These are phyloP conservation scores for Sonneratia caseolaris DNA, from an alignment of 345 rosid genomes.

Conservation along the genomic window DNA sequence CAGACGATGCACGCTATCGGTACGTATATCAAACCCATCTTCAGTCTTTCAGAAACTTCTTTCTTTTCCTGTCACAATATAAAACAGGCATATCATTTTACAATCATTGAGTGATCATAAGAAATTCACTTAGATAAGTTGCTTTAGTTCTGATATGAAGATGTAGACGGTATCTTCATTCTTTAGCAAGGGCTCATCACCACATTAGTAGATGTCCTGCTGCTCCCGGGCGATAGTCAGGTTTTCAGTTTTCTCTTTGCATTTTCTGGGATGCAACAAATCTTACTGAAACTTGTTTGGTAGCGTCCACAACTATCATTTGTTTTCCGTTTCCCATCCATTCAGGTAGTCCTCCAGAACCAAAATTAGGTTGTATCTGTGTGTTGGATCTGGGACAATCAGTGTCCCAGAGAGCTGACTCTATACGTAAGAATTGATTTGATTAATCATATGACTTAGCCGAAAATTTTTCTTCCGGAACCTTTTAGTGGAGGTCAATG, in stretches of 20 bases:
- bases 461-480: background rate
- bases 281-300: too few species aligned
- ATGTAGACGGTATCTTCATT: too few species aligned
- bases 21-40: conserved; percentile 15
- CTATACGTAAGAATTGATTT: background rate
- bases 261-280: too few species aligned
- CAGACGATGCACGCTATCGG: conserved; percentile 70
- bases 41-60: too few species aligned
- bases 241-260: too few species aligned
- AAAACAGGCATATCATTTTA: background rate
- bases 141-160: background rate
- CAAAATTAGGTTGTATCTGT: background rate
- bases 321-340: too few species aligned
- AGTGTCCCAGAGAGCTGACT: too few species aligned
- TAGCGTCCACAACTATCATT: too few species aligned
- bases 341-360: background rate
- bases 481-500: conserved; percentile 5
- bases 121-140: background rate
- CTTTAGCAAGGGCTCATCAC: too few species aligned
- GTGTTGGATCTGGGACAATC: background rate
- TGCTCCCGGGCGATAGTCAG: too few species aligned
- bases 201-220: too few species aligned
- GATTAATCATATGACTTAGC: background rate
- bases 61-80: background rate
- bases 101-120: background rate